Conservation (phyloP, 352 stramenopile genomes). For the Proteromonas lacertae region DNA sequence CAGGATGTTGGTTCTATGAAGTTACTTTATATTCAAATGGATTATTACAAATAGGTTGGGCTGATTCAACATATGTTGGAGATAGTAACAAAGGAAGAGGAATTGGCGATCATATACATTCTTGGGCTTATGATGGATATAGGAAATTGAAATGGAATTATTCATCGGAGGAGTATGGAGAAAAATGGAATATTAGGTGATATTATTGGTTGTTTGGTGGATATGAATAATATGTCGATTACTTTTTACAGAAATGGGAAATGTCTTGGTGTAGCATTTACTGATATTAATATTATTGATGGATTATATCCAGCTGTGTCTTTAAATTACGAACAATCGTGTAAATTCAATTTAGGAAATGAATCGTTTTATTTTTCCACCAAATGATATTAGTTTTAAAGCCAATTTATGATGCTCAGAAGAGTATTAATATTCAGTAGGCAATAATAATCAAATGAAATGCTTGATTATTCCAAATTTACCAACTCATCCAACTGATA, state of each 20-base stretch:
- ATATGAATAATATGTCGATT: slow-evolving; percentile 37
- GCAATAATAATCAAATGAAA: no score
- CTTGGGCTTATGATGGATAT: slow-evolving; percentile 16
- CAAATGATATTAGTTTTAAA: no score
- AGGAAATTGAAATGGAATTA: slow-evolving; percentile 48
- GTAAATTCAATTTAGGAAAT: slow-evolving; percentile 31
- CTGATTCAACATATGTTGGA: slow-evolving; percentile 29
- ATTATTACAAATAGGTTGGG: slow-evolving; percentile 59
- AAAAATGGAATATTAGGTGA: slow-evolving; percentile 31
- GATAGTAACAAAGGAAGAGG: slow-evolving; percentile 39
- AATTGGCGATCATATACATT: slow-evolving; percentile 38
- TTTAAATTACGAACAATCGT: slow-evolving; percentile 33
- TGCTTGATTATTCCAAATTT: no score
- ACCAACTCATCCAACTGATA: no score
- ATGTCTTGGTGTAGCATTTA: slow-evolving; percentile 36
- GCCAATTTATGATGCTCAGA: no score
- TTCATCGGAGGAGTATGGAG: slow-evolving; percentile 30
- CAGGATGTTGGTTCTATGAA: slow-evolving; percentile 52
- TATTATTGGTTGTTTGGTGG: slow-evolving; percentile 36
- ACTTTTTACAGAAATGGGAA: slow-evolving; percentile 31
- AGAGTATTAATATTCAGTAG: no score
- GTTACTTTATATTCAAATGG: slow-evolving; percentile 33
- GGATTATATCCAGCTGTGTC: slow-evolving; percentile 33
- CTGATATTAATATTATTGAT: slow-evolving; percentile 6
- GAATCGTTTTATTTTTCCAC: slow-evolving; percentile 6